Evolutionary conservation across 345 rosid genomes (phyloP), one percentile per base, ranked within the genome.

Genomic region (Citrus reticulata): DNA sequence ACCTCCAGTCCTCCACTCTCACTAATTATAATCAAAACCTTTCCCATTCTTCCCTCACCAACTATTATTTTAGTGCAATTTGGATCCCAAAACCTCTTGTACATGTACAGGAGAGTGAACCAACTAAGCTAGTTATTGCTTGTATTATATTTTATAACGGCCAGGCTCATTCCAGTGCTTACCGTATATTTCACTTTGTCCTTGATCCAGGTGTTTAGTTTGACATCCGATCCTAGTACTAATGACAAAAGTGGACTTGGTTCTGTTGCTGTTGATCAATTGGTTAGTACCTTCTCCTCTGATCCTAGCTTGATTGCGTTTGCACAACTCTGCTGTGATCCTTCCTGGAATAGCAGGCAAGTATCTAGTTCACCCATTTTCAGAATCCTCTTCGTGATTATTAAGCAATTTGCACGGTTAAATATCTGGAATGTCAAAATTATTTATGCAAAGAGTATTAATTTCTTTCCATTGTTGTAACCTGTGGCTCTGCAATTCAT

Each of bases 261-360:
- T 84, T 81, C 93, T 80, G 83, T 89, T 80, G 84, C 91, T 37
- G 82, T 95, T 78, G 97, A 95, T 86, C 99, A 93, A 83, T 83
- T 95, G 84, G 97, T 95, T 88, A 92, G 97, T 82, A 87, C 98
- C 58, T 92, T 95, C 85, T 93, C 98, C 2, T 95, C 98, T 66
- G 97, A 93, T 85, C 99, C 99, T 59, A 95, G 99, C 89, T 89
- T 95, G 81, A 93, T 91, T 72, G 93, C 94, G 76, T 93, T 95
- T 84, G 94, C 97, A 17, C 97, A 92, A 82, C 88, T 93, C 58
- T 95, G 97, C 79, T 90, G 96, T 83, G 97, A 91, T 81, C 88
- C 91, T 76, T 92, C 96, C 42, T 92, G 95, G 98, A 89, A 89
- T 81, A 81, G 89, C 91, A 90, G 88, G 99, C 80, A 87, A 87